Conservation (phyloP, 2,329 filamentous ascomycete species). For the Rutstroemia sp. region DNA sequence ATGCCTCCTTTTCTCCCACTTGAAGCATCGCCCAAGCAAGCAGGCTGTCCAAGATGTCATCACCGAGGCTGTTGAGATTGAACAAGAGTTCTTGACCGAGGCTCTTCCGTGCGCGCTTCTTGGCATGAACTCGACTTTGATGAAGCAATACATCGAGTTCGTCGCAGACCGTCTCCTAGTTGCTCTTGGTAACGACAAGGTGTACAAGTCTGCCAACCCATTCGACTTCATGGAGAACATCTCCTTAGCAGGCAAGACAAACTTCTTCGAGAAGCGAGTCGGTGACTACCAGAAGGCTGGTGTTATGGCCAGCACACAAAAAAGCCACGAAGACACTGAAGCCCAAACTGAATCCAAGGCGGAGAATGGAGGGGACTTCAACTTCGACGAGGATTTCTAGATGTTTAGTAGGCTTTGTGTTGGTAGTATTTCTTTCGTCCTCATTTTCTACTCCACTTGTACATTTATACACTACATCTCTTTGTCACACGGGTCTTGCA, state of each 20-base stretch:
- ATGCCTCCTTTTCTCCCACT: conserved; percentile 93
- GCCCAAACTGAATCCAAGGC: conserved; percentile 43
- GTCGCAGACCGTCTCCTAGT: conserved; percentile 92
- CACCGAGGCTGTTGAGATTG: conserved; percentile 84
- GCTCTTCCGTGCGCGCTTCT: conserved; percentile 87
- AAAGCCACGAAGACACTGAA: conserved; percentile 47
- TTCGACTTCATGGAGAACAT: conserved; percentile 99
- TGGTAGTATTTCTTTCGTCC: conserved; percentile 15
- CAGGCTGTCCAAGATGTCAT: conserved; percentile 81
- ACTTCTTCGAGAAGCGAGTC: conserved; percentile 99
- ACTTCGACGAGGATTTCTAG: conserved; percentile 96
- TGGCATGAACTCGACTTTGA: conserved; percentile 93
- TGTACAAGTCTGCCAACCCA: conserved; percentile 88
- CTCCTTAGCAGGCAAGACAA: conserved; percentile 96
- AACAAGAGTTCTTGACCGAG: conserved; percentile 97
- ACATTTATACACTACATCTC: conserved; percentile 13
- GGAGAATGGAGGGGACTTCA: conserved; percentile 70
- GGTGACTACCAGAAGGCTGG: conserved; percentile 99
- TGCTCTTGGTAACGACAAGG: conserved; percentile 87
- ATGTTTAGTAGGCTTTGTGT: conserved; percentile 24
- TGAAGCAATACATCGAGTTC: conserved; percentile 99
- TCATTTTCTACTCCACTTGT: conserved; percentile 3
- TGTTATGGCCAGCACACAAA: conserved; percentile 90
- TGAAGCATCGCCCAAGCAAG: conserved; percentile 84
- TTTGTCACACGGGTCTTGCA: conserved; percentile 18